Base-by-base conservation (phyloP, 495 filamentous ascomycete genomes). In the Penicillium goetzii region DNA sequence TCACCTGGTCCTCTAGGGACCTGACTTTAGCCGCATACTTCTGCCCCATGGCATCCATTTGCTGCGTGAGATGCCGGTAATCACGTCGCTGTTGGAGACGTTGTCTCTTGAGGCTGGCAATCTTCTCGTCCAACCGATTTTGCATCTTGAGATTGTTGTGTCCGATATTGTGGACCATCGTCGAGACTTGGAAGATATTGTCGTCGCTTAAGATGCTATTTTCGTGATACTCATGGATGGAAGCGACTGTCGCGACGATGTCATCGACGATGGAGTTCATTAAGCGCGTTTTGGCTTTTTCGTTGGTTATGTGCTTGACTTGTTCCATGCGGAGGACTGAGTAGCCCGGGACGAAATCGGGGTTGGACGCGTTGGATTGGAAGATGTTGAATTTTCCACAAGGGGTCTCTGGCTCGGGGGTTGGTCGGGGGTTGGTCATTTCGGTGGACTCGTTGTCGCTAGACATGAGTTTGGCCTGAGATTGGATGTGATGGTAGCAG, bases 251-350 rank as follows among this genome's bases (percentile, higher is more conserved):
- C 3, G 64, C 60, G 19, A 53, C n/a, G 43, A 80, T 72, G 34
- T 80, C 74, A 23, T 66, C 23, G 9, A 75, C 66, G 64, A 78
- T 71, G 15, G 73, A 71, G 12, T 58, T 12, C 28, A 80, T 52
- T 12, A 76, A 62, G 19, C 58, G 21, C 11, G 49, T 62, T 60
- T 77, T 76, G 0, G 40, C 19, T 32, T 25, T 0, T 2, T 67
- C 47, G 30, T n/a, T n/a, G 50, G 14, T 3, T 4, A 33, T n/a
- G 50, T n/a, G 4, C n/a, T 21, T 53, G 50, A 25, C 50, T 30
- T 30, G 50, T 53, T 53, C 50, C 3, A 76, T 67, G 41, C 70
- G 70, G 12, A 65, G 58, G 6, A 52, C 49, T 0, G 56, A 65
- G 21, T 30, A 43, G 56, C 2, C 58, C 36, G 30, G 49, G 51